phyloP scores from a whole-genome alignment of 139 green algal genomes.

The Diplosphaera chodatii region DNA sequence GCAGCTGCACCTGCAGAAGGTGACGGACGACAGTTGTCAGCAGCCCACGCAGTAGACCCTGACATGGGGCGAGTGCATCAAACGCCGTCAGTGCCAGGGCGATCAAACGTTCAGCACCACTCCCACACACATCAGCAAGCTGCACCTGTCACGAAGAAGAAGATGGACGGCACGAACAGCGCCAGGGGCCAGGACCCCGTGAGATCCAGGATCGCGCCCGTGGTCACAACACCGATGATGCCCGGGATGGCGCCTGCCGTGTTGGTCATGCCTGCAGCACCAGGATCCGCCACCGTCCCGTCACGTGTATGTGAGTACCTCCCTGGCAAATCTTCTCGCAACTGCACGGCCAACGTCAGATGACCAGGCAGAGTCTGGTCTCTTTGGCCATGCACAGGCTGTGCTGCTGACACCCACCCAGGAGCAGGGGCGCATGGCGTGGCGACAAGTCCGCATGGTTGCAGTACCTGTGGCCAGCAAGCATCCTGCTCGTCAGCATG shows the following conservation, averaged over 20 bases:
- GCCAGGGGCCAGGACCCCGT: constrained; percentile 67
- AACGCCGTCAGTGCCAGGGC: background rate
- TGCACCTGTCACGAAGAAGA: constrained; percentile 63
- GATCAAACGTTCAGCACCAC: background rate
- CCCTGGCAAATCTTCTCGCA: too few species aligned
- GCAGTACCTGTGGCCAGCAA: too few species aligned
- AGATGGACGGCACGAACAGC: constrained; percentile 73
- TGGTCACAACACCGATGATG: constrained; percentile 77
- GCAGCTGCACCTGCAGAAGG: constrained; percentile 19
- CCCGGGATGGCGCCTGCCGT: constrained; percentile 80
- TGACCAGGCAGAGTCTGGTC: too few species aligned
- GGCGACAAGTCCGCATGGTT: constrained; percentile 90
- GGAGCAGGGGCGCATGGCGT: constrained; percentile 82
- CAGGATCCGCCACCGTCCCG: too few species aligned
- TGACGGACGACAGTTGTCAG: too few species aligned
- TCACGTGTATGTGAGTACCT: too few species aligned
- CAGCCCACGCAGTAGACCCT: too few species aligned
- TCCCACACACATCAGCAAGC: background rate
- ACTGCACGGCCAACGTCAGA: too few species aligned
- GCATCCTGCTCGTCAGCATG: too few species aligned
- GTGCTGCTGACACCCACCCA: constrained; percentile 34
- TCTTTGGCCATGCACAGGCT: too few species aligned
- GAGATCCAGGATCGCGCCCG: constrained; percentile 31
- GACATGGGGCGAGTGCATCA: background rate
- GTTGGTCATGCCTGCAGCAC: constrained; percentile 82